Percentiles rank a stretch among this genome's conserved stretches.
phyloP scores from a whole-genome alignment of 805 yeast species.

The Cyberlindnera galapagoensis region DNA sequence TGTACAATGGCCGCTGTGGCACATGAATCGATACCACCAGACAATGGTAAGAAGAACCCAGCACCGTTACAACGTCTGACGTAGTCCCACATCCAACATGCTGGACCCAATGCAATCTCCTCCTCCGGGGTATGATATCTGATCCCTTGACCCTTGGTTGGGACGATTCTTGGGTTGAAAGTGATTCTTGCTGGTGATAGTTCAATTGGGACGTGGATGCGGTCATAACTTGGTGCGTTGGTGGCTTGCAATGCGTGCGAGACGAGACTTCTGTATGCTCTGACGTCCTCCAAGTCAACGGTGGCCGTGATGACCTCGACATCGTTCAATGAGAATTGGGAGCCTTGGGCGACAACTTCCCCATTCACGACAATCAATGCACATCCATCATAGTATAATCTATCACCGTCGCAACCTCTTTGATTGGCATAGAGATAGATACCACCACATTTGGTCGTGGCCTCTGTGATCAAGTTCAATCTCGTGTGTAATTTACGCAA shows the following conservation, averaged over 20 bases:
- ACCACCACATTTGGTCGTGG: slow-evolving; percentile 96
- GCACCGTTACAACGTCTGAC: slow-evolving; percentile 84
- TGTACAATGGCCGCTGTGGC: slow-evolving; percentile 94
- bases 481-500: slow-evolving; percentile 83
- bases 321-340: slow-evolving; percentile 83
- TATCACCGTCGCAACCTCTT: slow-evolving; percentile 97
- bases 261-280: slow-evolving; percentile 64
- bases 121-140: slow-evolving; percentile 82
- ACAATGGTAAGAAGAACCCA: slow-evolving; percentile 87
- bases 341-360: slow-evolving; percentile 83
- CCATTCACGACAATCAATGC: slow-evolving; percentile 94
- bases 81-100: slow-evolving; percentile 99
- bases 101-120: slow-evolving; percentile 97
- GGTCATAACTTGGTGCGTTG: slow-evolving; percentile 29
- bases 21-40: slow-evolving; percentile 98
- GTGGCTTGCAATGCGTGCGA: slow-evolving; percentile 44
- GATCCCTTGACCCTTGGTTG: slow-evolving; percentile 45
- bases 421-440: slow-evolving; percentile 91
- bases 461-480: slow-evolving; percentile 78
- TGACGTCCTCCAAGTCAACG: slow-evolving; percentile 85
- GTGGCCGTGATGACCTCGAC: slow-evolving; percentile 97
- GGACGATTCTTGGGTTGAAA: slow-evolving; percentile 56
- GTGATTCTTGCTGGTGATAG: slow-evolving; percentile 53
- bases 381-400: slow-evolving; percentile 95
- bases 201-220: slow-evolving; percentile 58